Conservation (phyloP, 345 rosid genomes). For the Punica granatum region DNA sequence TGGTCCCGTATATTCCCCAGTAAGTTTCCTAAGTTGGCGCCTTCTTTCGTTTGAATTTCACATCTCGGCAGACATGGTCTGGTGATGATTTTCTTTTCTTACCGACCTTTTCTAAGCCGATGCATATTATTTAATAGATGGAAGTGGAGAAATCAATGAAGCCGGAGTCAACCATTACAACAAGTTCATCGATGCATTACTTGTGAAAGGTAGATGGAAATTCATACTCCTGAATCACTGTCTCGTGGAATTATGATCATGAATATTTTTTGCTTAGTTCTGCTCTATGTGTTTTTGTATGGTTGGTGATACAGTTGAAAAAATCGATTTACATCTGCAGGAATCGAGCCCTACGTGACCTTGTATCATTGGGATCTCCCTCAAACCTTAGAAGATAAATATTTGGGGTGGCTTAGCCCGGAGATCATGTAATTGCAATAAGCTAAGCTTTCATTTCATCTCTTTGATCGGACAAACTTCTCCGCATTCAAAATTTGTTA, state of each 20-base stretch:
- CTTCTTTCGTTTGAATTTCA: no score
- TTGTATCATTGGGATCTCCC: constrained; percentile 99
- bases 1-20: constrained; percentile 94
- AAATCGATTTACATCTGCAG: constrained; percentile 19
- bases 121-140: constrained; percentile 30
- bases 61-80: not conserved
- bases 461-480: not conserved
- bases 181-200: constrained; percentile 68
- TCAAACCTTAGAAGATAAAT: constrained; percentile 65
- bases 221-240: not conserved
- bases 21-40: constrained; percentile 14
- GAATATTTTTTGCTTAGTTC: not conserved
- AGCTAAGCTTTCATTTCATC: not conserved
- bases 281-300: no score
- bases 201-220: constrained; percentile 40
- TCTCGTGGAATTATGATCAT: not conserved
- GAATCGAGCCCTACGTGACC: constrained; percentile 85
- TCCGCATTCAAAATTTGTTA: not conserved
- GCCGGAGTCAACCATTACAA: constrained; percentile 93
- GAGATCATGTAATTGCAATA: constrained; percentile 53
- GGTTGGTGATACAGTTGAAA: no score
- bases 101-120: not conserved
- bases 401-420: constrained; percentile 76
- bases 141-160: constrained; percentile 69
- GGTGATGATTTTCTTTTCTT: not conserved